phyloP scores from a whole-genome alignment of 495 filamentous ascomycete species.

The Amphirosellinia nigrospora region DNA sequence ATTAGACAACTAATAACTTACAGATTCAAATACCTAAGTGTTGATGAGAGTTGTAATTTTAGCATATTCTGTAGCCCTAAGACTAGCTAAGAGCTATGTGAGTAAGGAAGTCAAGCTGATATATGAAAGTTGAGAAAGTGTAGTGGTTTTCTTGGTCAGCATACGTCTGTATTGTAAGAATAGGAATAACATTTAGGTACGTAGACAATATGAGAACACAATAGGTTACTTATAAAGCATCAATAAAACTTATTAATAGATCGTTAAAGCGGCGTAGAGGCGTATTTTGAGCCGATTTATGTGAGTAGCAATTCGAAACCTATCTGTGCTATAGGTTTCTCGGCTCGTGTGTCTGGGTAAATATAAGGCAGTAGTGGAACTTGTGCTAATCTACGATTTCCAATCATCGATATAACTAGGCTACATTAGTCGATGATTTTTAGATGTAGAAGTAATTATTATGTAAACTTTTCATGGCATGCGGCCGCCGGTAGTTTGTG shows the following conservation, averaged over 20 bases:
- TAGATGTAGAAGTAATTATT: neutral
- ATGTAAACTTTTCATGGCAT: neutral
- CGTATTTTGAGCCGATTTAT: neutral
- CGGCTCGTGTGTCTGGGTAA: neutral
- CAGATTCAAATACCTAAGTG: neutral
- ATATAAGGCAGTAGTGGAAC: neutral
- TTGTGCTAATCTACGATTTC: neutral
- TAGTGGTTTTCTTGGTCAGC: neutral
- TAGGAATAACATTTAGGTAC: neutral
- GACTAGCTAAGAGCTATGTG: neutral
- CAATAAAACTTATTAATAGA: neutral
- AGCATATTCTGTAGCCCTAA: neutral
- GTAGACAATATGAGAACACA: neutral
- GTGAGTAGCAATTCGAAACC: too few species aligned
- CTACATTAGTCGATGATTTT: neutral
- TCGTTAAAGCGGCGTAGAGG: neutral
- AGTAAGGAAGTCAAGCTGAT: neutral
- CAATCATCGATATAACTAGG: neutral
- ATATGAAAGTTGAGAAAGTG: neutral
- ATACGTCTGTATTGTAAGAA: neutral
- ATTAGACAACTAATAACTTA: neutral
- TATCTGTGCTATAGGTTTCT: neutral
- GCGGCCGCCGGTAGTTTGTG: neutral
- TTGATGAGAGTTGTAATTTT: neutral
- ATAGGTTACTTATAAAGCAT: neutral